Conservation (phyloP, 352 stramenopile genomes). For the Pythium chondricola region DNA sequence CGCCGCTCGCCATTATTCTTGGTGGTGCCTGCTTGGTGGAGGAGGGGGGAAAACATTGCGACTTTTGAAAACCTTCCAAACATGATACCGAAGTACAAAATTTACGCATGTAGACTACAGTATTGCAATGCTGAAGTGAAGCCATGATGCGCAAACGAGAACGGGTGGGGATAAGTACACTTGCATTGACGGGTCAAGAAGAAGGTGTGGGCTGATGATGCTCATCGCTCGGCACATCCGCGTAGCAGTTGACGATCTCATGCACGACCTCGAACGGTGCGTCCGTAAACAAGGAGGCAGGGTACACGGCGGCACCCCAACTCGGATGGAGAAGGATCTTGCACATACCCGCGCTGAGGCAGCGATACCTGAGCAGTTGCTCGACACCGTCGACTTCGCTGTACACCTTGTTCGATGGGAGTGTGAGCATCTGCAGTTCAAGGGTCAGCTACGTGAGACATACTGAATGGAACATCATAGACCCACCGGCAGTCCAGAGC, state of each 20-base stretch:
- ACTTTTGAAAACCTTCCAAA: background rate
- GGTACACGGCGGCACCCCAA: conserved; percentile 95
- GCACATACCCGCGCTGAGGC: conserved; percentile 90
- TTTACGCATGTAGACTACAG: no score
- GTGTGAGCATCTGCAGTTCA: conserved; percentile 79
- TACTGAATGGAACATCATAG: background rate
- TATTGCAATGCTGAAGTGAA: no score
- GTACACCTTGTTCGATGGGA: conserved; percentile 93
- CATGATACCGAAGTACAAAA: no score
- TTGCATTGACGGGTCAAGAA: background rate
- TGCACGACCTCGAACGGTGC: conserved; percentile 83
- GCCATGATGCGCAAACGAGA: background rate
- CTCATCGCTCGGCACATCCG: no score
- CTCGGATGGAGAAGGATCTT: conserved; percentile 94
- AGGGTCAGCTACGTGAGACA: background rate
- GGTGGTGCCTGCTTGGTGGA: no score
- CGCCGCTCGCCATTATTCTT: conserved; percentile 22
- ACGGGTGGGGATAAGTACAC: background rate
- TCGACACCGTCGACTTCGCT: conserved; percentile 95
- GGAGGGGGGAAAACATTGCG: no score
- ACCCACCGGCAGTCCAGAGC: conserved; percentile 89
- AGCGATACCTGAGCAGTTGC: conserved; percentile 78
- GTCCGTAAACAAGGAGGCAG: conserved; percentile 94
- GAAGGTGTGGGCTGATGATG: no score
- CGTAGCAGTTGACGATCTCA: conserved; percentile 32